Base-by-base conservation (phyloP, 345 rosid genomes). In the Odontarrhena argentea region DNA sequence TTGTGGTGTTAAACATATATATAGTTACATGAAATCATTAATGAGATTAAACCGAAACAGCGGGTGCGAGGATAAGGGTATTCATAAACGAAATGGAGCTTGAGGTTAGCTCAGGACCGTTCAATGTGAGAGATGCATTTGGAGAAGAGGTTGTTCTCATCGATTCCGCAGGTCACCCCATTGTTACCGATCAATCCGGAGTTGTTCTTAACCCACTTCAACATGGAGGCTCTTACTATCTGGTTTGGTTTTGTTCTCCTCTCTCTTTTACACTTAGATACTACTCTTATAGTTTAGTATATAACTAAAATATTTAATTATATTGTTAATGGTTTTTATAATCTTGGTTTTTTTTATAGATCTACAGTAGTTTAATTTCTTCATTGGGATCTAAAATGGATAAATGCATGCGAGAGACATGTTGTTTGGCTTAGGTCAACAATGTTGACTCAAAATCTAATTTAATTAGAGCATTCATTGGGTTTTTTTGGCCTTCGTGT, bases 61-160 rank as follows among this genome's bases (percentile, higher is more conserved):
- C 56, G n/a, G 48, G 67, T 3, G 51, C 66, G 3, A 85, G 75
- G 74, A 80, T 78, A 65, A 88, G 78, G 68, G 96, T 93, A 74
- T 88, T 88, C 46, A 84, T 94, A 83, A 88, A 91, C 53, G 97
- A 91, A 58, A 83, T 94, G 61, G 88, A 89, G n/a, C 76, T 91
- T 49, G 97, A 94, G 63, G 83, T 94, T 30, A 74, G 70, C 3
- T 60, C 56, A 7, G 93, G 90, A 36, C 93, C 95, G 12, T 87
- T 94, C 68, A 91, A 87, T 67, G 87, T 91, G 55, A 80, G 87
- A 40, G 96, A 86, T 63, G 89, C 97, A 12, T 94, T 94, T 28
- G 99, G 99, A 18, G 96, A 88, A 55, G 91, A 88, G 32, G 84
- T 81, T 3, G 75, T 88, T 50, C 74, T 94, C 58, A 78, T 94